Evolutionary conservation across 768 basidiomycete species (phyloP), one percentile per base, ranked within the genome.

Genomic region (Lactifluus echinatus): DNA sequence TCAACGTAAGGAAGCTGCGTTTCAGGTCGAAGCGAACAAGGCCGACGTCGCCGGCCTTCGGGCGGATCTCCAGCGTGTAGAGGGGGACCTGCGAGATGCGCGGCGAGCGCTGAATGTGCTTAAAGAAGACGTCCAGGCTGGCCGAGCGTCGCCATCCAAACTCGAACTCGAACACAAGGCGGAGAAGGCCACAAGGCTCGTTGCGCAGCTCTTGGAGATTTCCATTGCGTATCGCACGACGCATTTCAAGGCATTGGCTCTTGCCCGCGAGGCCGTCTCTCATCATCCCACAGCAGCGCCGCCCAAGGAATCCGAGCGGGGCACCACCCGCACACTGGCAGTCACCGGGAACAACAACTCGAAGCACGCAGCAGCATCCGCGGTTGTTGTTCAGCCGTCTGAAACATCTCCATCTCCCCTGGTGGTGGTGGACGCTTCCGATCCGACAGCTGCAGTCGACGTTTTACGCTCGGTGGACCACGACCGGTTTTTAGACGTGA

Each of bases 141-240:
- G 85, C 8, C 79, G 80, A 33, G 76, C 78, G n/a, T 87, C 84
- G 4, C 82, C 83, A 53, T 79, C 79, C 24, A 79, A 80, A 50
- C 80, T 78, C 60, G 79, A 80, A 50, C 80, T 78, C 60, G 85
- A 88, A 64, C 80, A 81, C 55, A 77, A 74, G 26, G 67, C 85
- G 40, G 87, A 89, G 65, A 75, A 79, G 23, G 79, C 77, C 50
- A 76, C 78, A 52, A 76, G 84, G 15, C 72, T 93, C 33, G 75
- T 89, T 54, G 88, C 89, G 0, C 88, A 94, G 67, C 79, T 94
- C 56, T 75, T 91, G 21, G 85, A 87, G 59, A 84, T 87, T 44
- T 84, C 86, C 3, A 79, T 89, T 49, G 80, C 79, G n/a, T 92
- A 89, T 74, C 79, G 86, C 14, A 80, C 81, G 59, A 78, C 87